These are phyloP conservation scores for Salix viminalis DNA, from an alignment of 345 rosid species.

Conservation along the genomic window DNA sequence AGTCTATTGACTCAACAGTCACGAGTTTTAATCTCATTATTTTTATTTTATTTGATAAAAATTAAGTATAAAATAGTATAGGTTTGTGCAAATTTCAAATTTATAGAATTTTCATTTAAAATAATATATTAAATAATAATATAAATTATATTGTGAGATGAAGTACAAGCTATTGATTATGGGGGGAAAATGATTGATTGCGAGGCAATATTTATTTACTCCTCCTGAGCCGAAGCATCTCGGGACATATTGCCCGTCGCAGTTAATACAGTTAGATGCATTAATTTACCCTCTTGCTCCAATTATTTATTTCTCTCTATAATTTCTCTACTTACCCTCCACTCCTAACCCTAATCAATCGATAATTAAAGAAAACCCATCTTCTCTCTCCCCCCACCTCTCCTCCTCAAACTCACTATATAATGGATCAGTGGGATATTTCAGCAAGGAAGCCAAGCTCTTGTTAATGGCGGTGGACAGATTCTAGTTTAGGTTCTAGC, in stretches of 20 bases:
- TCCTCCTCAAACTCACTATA: not conserved
- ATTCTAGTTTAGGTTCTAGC: not conserved
- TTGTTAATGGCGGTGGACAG: not conserved
- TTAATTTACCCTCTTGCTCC: not conserved
- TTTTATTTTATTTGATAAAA: no score
- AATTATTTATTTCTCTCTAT: not conserved
- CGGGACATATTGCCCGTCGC: not conserved
- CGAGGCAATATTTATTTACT: no score
- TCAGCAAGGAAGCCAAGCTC: not conserved
- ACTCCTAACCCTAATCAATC: conserved; percentile 26
- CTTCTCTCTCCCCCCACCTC: not conserved
- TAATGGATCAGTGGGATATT: not conserved
- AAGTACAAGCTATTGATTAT: no score
- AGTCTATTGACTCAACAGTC: no score
- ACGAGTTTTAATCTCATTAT: no score
- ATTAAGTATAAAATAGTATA: rapidly evolving
- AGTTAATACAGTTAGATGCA: not conserved
- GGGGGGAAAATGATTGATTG: no score
- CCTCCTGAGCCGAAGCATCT: no score
- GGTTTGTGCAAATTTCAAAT: no score
- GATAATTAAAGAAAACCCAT: not conserved
- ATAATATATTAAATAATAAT: no score
- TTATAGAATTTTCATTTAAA: no score
- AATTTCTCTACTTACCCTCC: conserved; percentile 10
- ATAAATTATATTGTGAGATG: no score